These are phyloP conservation scores for Pochonia chlamydosporia DNA, from an alignment of 2,329 filamentous ascomycete genomes.

Conservation along the genomic window DNA sequence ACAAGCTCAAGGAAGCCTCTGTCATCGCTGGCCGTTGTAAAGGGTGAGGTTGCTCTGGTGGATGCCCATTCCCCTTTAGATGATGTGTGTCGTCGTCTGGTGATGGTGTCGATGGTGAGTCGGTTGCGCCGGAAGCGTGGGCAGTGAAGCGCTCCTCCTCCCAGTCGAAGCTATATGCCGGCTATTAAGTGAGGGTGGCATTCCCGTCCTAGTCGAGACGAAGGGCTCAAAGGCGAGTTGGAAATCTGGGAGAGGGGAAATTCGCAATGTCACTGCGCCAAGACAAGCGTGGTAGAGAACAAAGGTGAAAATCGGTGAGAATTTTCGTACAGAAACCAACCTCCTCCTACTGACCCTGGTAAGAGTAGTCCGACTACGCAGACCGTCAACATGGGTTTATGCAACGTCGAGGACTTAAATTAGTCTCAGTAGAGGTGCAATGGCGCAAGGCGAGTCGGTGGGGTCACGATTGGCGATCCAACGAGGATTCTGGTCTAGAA, in stretches of 20 bases:
- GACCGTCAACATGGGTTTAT: background rate
- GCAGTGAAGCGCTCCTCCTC: background rate
- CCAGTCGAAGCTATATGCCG: background rate
- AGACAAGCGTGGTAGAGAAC: background rate
- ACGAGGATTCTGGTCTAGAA: background rate
- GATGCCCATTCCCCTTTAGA: background rate
- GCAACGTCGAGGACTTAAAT: too few species aligned
- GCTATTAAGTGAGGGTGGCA: background rate
- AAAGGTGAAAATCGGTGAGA: background rate
- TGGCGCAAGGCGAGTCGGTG: background rate
- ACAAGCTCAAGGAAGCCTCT: background rate
- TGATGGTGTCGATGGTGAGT: background rate
- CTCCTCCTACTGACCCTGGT: background rate
- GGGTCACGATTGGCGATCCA: background rate
- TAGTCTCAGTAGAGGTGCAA: too few species aligned
- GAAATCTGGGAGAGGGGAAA: background rate
- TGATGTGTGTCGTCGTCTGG: background rate
- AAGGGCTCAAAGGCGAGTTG: background rate
- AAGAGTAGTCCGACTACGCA: background rate
- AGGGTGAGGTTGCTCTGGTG: too few species aligned
- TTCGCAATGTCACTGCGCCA: too few species aligned
- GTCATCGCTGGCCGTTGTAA: slow-evolving; percentile 1
- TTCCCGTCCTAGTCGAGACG: background rate
- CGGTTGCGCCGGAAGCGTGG: background rate
- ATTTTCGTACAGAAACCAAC: background rate